A percentile compares a stretch with the other conserved stretches of the same genome.
Conservation (phyloP, 257 asterid genomes). For the Solanum bulbocastanum region DNA sequence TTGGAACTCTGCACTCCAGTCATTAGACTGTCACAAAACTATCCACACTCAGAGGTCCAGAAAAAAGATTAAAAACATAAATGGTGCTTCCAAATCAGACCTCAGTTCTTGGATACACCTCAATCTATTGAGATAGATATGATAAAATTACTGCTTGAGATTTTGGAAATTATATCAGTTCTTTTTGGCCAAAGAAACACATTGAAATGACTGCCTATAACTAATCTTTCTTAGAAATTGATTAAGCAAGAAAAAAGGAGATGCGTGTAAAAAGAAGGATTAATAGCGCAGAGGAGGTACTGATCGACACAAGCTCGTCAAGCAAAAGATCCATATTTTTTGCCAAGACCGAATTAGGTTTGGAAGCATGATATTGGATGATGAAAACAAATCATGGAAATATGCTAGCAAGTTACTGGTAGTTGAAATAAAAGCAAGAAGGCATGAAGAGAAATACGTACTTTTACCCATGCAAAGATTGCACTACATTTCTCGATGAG, state of each 20-base stretch:
- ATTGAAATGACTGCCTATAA: neutral
- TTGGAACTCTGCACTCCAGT: neutral
- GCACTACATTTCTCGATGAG: slow-evolving; percentile 71
- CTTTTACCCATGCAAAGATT: slow-evolving; percentile 65
- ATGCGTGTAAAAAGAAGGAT: neutral
- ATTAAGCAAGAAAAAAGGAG: neutral
- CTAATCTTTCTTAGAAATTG: neutral
- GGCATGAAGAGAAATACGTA: slow-evolving; percentile 8
- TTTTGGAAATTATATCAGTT: neutral
- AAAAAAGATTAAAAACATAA: neutral
- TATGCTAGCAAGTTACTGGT: slow-evolving; percentile 1
- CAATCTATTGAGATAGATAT: neutral
- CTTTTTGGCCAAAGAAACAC: neutral
- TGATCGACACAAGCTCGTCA: neutral
- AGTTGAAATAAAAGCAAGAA: slow-evolving; percentile 4
- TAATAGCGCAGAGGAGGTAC: neutral
- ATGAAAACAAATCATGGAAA: neutral
- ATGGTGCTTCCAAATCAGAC: neutral
- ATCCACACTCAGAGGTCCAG: neutral
- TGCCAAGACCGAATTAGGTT: neutral
- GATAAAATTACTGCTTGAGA: neutral
- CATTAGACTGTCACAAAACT: neutral
- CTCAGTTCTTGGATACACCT: neutral
- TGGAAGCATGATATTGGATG: neutral
- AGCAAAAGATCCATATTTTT: neutral